Conservation (phyloP, 352 stramenopile species). For the Phytophthora hibernalis region DNA sequence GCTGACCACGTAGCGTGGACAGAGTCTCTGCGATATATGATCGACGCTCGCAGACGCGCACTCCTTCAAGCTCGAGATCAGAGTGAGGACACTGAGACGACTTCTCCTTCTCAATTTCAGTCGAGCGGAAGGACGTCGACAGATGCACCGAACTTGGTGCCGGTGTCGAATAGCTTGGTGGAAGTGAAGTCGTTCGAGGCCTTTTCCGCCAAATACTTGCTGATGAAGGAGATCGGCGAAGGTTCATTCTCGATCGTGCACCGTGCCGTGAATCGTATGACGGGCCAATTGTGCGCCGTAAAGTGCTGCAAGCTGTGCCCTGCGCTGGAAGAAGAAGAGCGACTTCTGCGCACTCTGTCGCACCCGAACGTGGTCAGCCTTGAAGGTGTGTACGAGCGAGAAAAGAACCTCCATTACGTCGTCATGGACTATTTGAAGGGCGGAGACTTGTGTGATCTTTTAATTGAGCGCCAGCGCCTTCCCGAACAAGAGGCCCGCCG, state of each 20-base stretch:
- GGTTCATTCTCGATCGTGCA: constrained; percentile 87
- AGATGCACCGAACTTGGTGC: neutral
- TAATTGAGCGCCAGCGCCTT: constrained; percentile 73
- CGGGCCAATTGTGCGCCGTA: constrained; percentile 65
- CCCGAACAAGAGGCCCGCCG: constrained; percentile 56
- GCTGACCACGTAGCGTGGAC: constrained; percentile 56
- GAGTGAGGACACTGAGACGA: constrained; percentile 14
- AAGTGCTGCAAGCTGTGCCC: constrained; percentile 80
- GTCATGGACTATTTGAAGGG: constrained; percentile 86
- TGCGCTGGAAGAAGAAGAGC: constrained; percentile 74
- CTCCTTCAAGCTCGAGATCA: constrained; percentile 23
- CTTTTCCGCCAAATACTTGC: constrained; percentile 69
- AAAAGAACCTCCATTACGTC: constrained; percentile 77
- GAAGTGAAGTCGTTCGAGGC: constrained; percentile 29
- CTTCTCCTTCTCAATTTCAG: neutral
- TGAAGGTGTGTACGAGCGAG: constrained; percentile 73
- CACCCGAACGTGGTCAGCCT: constrained; percentile 77
- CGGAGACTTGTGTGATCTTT: constrained; percentile 75
- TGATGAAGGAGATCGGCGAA: constrained; percentile 87
- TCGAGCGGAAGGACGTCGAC: constrained; percentile 2
- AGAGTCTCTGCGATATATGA: constrained; percentile 55
- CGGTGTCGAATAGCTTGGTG: constrained; percentile 7
- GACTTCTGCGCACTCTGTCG: constrained; percentile 61
- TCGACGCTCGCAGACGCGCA: constrained; percentile 54
- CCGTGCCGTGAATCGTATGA: constrained; percentile 73